These are phyloP conservation scores for Fusarium odoratissimum DNA, from an alignment of 2,329 filamentous ascomycete genomes.

Conservation along the genomic window DNA sequence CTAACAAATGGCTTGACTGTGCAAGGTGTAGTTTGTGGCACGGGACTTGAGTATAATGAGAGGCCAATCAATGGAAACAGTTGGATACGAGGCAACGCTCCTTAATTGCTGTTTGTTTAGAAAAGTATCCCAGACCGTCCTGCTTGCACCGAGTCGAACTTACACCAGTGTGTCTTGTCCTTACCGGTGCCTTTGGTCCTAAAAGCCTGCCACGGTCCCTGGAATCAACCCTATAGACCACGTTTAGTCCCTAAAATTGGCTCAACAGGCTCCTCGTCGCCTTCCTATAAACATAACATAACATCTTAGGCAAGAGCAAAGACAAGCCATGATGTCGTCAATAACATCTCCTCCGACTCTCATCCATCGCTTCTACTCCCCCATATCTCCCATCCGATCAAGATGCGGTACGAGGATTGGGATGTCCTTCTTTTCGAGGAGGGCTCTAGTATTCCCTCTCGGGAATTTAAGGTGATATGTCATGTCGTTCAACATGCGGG, in stretches of 20 bases:
- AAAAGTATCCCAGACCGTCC: not conserved
- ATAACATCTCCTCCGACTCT: not conserved
- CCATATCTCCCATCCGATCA: conserved; percentile 42
- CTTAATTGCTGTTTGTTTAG: not conserved
- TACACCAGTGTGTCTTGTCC: not conserved
- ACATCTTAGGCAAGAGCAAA: not conserved
- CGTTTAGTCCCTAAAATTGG: not conserved
- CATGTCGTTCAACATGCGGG: conserved; percentile 70
- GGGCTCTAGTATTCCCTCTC: conserved; percentile 74
- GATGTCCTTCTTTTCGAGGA: conserved; percentile 83
- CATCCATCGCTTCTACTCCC: not conserved
- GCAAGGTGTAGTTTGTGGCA: not conserved
- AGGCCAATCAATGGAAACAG: not conserved
- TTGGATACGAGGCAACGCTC: not conserved
- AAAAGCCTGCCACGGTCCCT: not conserved
- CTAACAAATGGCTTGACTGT: not conserved
- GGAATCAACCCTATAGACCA: not conserved
- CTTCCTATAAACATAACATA: conserved; percentile 10
- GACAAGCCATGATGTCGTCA: not conserved
- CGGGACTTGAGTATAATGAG: not conserved
- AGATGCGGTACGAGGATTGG: conserved; percentile 88
- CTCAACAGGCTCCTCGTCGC: not conserved
- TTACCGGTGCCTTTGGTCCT: not conserved
- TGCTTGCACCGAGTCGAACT: not conserved
- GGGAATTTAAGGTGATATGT: conserved; percentile 85